A percentile compares a stretch with the other conserved stretches of the same genome.
phyloP scores from a whole-genome alignment of 2,329 filamentous ascomycete genomes.

The Leptographium radiaticola region DNA sequence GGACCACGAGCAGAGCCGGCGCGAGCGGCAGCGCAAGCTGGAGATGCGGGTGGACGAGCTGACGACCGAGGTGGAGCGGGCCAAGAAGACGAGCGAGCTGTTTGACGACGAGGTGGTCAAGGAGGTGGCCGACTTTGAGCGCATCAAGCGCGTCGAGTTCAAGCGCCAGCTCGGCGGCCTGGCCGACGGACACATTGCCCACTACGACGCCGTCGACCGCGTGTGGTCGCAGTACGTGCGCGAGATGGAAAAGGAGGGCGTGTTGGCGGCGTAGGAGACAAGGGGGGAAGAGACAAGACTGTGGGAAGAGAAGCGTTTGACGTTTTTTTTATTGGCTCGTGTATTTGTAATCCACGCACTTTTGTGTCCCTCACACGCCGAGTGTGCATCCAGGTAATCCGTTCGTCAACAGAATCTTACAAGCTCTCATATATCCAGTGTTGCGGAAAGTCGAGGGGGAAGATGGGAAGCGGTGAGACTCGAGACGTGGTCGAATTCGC shows the following conservation, averaged over 20 bases:
- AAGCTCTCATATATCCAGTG: too few species aligned
- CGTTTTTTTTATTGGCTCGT: too few species aligned
- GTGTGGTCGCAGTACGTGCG: conserved; percentile 85
- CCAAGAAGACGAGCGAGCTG: conserved; percentile 75
- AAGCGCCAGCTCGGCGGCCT: conserved; percentile 72
- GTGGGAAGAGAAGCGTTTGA: too few species aligned
- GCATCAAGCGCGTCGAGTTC: conserved; percentile 91
- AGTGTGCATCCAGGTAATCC: too few species aligned
- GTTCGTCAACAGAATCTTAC: too few species aligned
- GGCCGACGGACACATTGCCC: conserved; percentile 73
- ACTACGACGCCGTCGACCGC: conserved; percentile 67
- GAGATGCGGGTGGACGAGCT: conserved; percentile 89
- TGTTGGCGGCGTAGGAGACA: conserved; percentile 13
- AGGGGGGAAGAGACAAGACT: too few species aligned
- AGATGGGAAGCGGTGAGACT: too few species aligned
- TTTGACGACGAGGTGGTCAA: conserved; percentile 95
- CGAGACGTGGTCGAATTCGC: too few species aligned
- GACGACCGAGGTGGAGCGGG: conserved; percentile 75
- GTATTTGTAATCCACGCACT: too few species aligned
- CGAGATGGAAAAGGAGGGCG: conserved; percentile 65
- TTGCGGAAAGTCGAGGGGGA: too few species aligned
- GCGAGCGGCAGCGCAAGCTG: conserved; percentile 77
- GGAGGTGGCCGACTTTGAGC: conserved; percentile 87
- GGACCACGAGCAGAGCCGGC: conserved; percentile 82
- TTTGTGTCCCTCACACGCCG: too few species aligned